Conservation (phyloP, 2,329 filamentous ascomycete genomes). For the Exophiala sp. region DNA sequence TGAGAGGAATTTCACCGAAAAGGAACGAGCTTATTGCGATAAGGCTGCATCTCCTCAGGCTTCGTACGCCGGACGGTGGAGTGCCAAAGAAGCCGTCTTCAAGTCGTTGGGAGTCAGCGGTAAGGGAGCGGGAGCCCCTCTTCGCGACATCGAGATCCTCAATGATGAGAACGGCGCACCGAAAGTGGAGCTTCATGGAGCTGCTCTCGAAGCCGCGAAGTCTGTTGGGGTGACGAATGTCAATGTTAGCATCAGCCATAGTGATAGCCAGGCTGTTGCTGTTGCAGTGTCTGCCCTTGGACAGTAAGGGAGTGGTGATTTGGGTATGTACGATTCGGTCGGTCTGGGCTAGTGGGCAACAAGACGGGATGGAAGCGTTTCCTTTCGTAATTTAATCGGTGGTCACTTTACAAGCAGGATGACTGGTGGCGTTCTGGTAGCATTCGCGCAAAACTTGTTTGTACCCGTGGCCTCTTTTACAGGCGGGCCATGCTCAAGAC, state of each 20-base stretch:
- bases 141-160: conserved; percentile 92
- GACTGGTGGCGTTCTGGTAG: too few species aligned
- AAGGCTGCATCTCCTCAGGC: conserved; percentile 73
- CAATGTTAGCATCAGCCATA: conserved; percentile 92
- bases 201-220: conserved; percentile 75
- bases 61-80: conserved; percentile 93
- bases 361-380: conserved; percentile 5
- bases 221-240: conserved; percentile 81
- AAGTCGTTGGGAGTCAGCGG: conserved; percentile 86
- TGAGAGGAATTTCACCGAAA: conserved; percentile 83
- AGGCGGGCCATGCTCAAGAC: background rate
- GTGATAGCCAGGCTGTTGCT: conserved; percentile 86
- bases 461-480: too few species aligned
- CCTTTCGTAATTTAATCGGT: background rate
- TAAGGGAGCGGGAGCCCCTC: conserved; percentile 77
- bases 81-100: conserved; percentile 97
- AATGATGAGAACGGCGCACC: conserved; percentile 77
- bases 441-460: too few species aligned
- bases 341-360: background rate
- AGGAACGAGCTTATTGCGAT: conserved; percentile 81
- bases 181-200: conserved; percentile 78
- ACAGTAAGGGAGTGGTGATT: background rate
- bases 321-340: background rate
- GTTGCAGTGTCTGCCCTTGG: conserved; percentile 65
- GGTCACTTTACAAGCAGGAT: background rate